A percentile compares a stretch with the other conserved stretches of the same genome.
Evolutionary conservation across 371 early-diverging fungal species (phyloP).

Genomic region (Mortierella sp.): DNA sequence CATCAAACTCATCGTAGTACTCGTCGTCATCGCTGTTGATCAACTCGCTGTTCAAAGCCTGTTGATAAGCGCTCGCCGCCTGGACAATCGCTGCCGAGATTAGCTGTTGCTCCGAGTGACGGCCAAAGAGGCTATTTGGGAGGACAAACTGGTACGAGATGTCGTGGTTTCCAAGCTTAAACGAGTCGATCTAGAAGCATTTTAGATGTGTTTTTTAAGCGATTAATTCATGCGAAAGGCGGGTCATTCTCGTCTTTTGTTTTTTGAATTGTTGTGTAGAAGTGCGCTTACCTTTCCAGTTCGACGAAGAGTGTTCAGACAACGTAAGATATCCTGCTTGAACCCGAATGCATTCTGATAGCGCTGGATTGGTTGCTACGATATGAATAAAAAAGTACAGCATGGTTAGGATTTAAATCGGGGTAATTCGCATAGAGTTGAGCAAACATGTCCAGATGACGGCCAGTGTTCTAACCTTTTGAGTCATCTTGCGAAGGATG

Average conservation of each 20-base stretch:
- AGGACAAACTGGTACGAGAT: constrained; percentile 69
- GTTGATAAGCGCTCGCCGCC: constrained; percentile 46
- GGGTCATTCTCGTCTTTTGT: too few species aligned
- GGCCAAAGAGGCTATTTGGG: constrained; percentile 67
- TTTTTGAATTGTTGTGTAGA: background rate
- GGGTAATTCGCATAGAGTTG: background rate
- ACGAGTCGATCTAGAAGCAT: constrained; percentile 50
- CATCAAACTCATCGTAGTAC: constrained; percentile 4
- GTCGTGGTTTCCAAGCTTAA: constrained; percentile 64
- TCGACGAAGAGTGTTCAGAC: constrained; percentile 57
- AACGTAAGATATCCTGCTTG: constrained; percentile 68
- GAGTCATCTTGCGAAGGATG: constrained; percentile 71
- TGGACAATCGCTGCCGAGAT: constrained; percentile 51
- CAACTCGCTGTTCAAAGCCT: constrained; percentile 21
- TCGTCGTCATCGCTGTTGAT: constrained; percentile 1
- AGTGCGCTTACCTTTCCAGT: constrained; percentile 30
- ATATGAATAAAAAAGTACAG: background rate
- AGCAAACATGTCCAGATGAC: background rate
- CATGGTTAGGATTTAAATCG: background rate
- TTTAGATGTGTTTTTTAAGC: background rate
- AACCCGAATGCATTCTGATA: constrained; percentile 72
- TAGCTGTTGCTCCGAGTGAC: constrained; percentile 48
- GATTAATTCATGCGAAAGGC: background rate
- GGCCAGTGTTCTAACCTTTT: constrained; percentile 59
- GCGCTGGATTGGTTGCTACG: constrained; percentile 71